A percentile compares a stretch with the other conserved stretches of the same genome.
Evolutionary conservation across 1,139 yeast species (phyloP).

Genomic region (Candida smagusa): DNA sequence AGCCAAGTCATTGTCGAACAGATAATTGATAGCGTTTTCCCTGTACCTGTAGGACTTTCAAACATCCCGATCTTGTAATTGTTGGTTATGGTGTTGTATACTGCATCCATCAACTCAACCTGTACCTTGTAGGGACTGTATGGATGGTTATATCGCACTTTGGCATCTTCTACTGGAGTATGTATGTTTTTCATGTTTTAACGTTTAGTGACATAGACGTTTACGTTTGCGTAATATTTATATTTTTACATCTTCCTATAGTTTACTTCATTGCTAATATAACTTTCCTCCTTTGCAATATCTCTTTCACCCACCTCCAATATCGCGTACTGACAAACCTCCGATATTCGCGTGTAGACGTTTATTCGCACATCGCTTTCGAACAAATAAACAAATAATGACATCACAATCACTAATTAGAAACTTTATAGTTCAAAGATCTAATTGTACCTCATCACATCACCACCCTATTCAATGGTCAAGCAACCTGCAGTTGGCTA

Average conservation of each 20-base stretch:
- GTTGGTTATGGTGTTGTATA: conserved; percentile 59
- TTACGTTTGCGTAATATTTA: background rate
- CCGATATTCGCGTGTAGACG: too few species aligned
- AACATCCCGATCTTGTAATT: conserved; percentile 73
- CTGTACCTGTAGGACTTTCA: conserved; percentile 96
- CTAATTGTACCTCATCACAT: conserved; percentile 19
- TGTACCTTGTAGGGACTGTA: conserved; percentile 80
- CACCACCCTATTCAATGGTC: conserved; percentile 38
- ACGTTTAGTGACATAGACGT: too few species aligned
- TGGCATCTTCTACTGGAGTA: conserved; percentile 1
- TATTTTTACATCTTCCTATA: background rate
- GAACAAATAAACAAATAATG: conserved; percentile 4
- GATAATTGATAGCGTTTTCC: conserved; percentile 82
- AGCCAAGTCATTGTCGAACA: conserved; percentile 89
- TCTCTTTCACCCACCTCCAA: too few species aligned
- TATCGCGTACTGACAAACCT: too few species aligned
- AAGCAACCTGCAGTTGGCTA: conserved; percentile 34
- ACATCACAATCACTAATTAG: conserved; percentile 14
- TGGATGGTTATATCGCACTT: conserved; percentile 61
- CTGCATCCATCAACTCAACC: conserved; percentile 66
- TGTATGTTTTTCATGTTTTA: too few species aligned
- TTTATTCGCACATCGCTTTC: too few species aligned
- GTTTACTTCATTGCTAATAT: background rate
- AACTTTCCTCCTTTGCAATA: background rate
- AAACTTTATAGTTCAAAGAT: conserved; percentile 20